Percentiles rank a stretch among this genome's conserved stretches.
Evolutionary conservation across 1,284 basidiomycete genomes (phyloP).

Genomic region (Heterobasidion irregulare): DNA sequence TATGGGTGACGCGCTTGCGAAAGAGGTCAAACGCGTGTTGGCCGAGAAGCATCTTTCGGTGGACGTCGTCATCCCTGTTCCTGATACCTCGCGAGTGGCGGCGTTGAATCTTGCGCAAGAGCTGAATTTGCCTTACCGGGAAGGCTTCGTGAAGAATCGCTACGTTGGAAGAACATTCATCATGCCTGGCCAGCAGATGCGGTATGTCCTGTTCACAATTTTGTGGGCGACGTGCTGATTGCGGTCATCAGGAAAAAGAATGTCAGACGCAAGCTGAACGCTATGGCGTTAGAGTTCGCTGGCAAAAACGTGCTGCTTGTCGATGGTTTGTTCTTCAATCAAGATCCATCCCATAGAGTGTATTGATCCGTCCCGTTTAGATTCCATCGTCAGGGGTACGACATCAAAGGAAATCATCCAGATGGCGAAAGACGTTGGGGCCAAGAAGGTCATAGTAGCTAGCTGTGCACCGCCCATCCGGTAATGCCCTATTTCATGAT

Average conservation of each 20-base stretch:
- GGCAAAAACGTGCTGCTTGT: constrained; percentile 93
- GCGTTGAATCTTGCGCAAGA: constrained; percentile 94
- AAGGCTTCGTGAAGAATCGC: constrained; percentile 98
- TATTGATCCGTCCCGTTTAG: constrained; percentile 28
- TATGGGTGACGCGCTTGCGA: constrained; percentile 96
- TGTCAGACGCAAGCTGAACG: constrained; percentile 93
- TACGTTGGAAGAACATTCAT: constrained; percentile 99
- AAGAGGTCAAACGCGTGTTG: constrained; percentile 76
- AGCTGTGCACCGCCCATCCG: constrained; percentile 96
- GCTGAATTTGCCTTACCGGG: constrained; percentile 87
- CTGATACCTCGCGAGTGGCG: constrained; percentile 94
- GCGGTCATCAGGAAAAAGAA: constrained; percentile 70
- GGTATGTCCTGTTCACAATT: constrained; percentile 32
- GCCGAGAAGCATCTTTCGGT: constrained; percentile 61
- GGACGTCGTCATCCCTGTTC: constrained; percentile 97
- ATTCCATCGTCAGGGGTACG: constrained; percentile 98
- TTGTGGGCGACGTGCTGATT: not conserved
- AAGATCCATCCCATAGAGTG: not conserved
- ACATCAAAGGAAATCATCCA: constrained; percentile 99
- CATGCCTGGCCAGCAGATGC: constrained; percentile 97
- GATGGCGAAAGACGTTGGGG: constrained; percentile 99
- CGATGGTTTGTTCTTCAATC: constrained; percentile 55
- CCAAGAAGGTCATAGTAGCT: constrained; percentile 95
- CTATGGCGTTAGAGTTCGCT: constrained; percentile 98
- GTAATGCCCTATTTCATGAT: constrained; percentile 23